Base-by-base conservation (phyloP, 1,284 basidiomycete genomes). In the Ceratobasidium sp. region DNA sequence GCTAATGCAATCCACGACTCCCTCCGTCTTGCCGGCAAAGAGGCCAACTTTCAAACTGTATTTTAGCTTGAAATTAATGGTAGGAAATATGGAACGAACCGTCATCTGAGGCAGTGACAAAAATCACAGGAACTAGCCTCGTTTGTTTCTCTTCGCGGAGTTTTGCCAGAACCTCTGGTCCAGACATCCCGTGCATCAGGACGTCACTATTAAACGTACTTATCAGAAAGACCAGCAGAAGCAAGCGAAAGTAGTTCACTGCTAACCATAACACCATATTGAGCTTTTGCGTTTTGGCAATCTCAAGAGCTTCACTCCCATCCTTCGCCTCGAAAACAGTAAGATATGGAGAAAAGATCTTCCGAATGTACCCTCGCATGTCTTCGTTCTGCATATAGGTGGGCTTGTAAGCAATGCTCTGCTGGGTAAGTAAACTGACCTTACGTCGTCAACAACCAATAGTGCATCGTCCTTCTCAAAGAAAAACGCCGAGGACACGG, bases 1-100 rank as follows among this genome's bases (percentile, higher is more conserved):
- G 46, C 73, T 75, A 46, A 80, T 77, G 58, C 79, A 70, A 28
- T 80, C 81, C 72, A 84, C 83, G 0, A 82, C 83, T 5, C 81
- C 82, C 2, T 70, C 67, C 26, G 21, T 26, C 21, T 59, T 41
- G 3, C 67, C 67, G 18, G 26, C 44, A 14, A 70, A 38, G 28
- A 70, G 41, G 8, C 38, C 49, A 9, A 43, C 61, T 70, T 26
- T 28, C 46, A 59, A 23, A 30, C 44, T n/a, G 26, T 32, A 4
- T 11, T 46, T 47, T 41, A 46, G 50, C n/a, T 18, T 16, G 81
- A 80, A 11, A 83, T 76, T 5, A 9, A 21, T 3, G 11, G 21
- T 26, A 14, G 14, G 35, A 35, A 13, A 30, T 8, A 21, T n/a
- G n/a, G 1, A 9, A 57, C 46, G 9, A 21, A 59, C 47, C n/a